Percentiles rank a stretch among this genome's conserved stretches.
phyloP scores from a whole-genome alignment of 805 yeast genomes.

The Starmera dryadoides region DNA sequence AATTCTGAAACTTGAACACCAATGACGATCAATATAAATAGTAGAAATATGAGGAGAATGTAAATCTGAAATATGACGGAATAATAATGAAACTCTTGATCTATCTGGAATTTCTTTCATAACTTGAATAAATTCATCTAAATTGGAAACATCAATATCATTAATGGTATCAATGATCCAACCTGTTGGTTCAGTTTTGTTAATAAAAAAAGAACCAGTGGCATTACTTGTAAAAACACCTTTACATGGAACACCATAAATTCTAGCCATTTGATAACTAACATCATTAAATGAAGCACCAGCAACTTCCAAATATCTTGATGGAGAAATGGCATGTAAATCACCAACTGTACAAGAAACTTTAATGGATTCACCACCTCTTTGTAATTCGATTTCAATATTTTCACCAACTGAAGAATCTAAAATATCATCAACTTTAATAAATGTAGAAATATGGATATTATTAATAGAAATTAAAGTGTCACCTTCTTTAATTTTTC shows the following conservation, averaged over 20 bases:
- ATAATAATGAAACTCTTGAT: slow-evolving; percentile 59
- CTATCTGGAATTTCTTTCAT: slow-evolving; percentile 75
- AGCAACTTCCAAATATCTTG: slow-evolving; percentile 69
- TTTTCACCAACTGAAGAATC: slow-evolving; percentile 61
- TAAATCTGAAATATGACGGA: slow-evolving; percentile 72
- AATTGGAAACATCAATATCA: slow-evolving; percentile 63
- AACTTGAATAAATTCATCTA: slow-evolving; percentile 71
- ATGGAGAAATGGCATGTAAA: slow-evolving; percentile 77
- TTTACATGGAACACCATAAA: slow-evolving; percentile 72
- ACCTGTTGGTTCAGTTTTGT: slow-evolving; percentile 54
- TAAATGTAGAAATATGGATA: slow-evolving; percentile 56
- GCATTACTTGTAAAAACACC: slow-evolving; percentile 82
- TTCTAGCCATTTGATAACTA: slow-evolving; percentile 84
- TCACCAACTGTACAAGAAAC: slow-evolving; percentile 58
- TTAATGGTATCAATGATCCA: slow-evolving; percentile 80
- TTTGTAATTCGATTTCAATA: slow-evolving; percentile 52
- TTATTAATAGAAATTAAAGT: slow-evolving; percentile 69
- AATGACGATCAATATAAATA: slow-evolving; percentile 74
- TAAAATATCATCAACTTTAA: slow-evolving; percentile 75
- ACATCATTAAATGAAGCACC: slow-evolving; percentile 85
- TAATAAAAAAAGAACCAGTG: slow-evolving; percentile 65
- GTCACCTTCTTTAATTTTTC: slow-evolving; percentile 76
- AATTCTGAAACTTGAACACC: slow-evolving; percentile 65
- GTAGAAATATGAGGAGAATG: slow-evolving; percentile 68
- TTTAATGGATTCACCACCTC: slow-evolving; percentile 59